Percentiles rank a stretch among this genome's conserved stretches.
Evolutionary conservation across 1,284 basidiomycete species (phyloP).

Genomic region (Pyrrhoderma lamaoense): DNA sequence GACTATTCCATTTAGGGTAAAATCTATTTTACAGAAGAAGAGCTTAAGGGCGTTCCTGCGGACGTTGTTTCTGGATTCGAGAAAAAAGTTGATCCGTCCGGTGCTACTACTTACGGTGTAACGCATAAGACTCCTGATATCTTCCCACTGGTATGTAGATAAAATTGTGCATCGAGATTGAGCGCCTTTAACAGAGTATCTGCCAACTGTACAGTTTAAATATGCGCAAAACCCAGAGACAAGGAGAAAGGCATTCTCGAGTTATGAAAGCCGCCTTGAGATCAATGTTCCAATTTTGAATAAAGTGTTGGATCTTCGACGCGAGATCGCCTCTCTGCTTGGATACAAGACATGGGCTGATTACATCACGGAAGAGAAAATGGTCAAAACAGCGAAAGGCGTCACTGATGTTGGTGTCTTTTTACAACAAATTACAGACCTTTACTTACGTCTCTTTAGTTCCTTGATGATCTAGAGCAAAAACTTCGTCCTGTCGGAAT

Average conservation of each 20-base stretch:
- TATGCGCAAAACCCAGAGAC: constrained; percentile 65
- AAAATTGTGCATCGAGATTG: too few species aligned
- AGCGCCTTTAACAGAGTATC: too few species aligned
- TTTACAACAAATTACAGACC: constrained; percentile 1
- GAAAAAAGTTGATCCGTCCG: constrained; percentile 43
- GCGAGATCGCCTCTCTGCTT: constrained; percentile 57
- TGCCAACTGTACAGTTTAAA: constrained; percentile 57
- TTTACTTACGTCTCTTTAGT: constrained; percentile 28
- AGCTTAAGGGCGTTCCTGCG: constrained; percentile 70
- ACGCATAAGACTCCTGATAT: constrained; percentile 73
- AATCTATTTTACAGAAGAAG: constrained; percentile 59
- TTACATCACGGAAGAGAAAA: constrained; percentile 75
- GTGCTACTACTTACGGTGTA: constrained; percentile 54
- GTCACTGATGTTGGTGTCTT: constrained; percentile 39
- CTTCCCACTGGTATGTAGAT: constrained; percentile 59
- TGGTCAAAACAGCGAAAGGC: constrained; percentile 65
- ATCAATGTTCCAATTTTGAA: constrained; percentile 65
- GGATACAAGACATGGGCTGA: constrained; percentile 78
- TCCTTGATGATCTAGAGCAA: constrained; percentile 64
- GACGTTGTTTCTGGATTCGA: constrained; percentile 72
- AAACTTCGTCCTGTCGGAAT: constrained; percentile 67
- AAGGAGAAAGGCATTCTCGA: constrained; percentile 55
- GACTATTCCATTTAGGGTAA: constrained; percentile 37
- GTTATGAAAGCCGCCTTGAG: constrained; percentile 57
- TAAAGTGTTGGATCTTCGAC: constrained; percentile 60